Evolutionary conservation across 2,329 filamentous ascomycete genomes (phyloP).

Genomic region (Hymenoscyphus repandus): DNA sequence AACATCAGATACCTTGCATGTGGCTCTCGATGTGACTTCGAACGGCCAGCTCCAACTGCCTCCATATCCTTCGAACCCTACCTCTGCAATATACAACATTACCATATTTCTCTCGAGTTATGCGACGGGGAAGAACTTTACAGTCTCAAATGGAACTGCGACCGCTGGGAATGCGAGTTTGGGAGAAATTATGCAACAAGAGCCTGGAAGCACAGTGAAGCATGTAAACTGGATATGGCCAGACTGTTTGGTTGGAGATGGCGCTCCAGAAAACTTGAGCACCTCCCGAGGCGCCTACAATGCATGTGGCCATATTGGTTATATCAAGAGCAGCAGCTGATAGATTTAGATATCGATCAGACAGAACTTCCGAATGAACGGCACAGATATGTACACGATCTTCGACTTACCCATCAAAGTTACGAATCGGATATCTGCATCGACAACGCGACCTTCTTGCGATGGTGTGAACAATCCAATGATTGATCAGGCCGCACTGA

Average conservation of each 20-base stretch:
- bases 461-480: constrained; percentile 47
- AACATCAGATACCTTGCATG: constrained; percentile 45
- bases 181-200: constrained; percentile 58
- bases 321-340: constrained; percentile 4
- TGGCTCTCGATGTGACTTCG: constrained; percentile 62
- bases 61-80: constrained; percentile 46
- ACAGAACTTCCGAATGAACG: constrained; percentile 63
- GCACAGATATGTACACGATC: constrained; percentile 59
- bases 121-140: constrained; percentile 59
- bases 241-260: constrained; percentile 58
- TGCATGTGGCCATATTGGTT: constrained; percentile 12
- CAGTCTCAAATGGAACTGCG: constrained; percentile 58
- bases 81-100: constrained; percentile 57
- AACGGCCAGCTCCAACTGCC: constrained; percentile 59
- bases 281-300: constrained; percentile 60
- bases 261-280: constrained; percentile 25
- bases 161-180: constrained; percentile 47
- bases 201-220: constrained; percentile 64
- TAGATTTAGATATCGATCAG: constrained; percentile 57
- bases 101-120: constrained; percentile 64
- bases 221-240: constrained; percentile 71
- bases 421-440: constrained; percentile 55
- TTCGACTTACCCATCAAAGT: constrained; percentile 66
- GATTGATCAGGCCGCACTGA: constrained; percentile 41
- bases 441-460: constrained; percentile 41